phyloP scores from a whole-genome alignment of 345 rosid species.

The Schrenkiella parvula region DNA sequence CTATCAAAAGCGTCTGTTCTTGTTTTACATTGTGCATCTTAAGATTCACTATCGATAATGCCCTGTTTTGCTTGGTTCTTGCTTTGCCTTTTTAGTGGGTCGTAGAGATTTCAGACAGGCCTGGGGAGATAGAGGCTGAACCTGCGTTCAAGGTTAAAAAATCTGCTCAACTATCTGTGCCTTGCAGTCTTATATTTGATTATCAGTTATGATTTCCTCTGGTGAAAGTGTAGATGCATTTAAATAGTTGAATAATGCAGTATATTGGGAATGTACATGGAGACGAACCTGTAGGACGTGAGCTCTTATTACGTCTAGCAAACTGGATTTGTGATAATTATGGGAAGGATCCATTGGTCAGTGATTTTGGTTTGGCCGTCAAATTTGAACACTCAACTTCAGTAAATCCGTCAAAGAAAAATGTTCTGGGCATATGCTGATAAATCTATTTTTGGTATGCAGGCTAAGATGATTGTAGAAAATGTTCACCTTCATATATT shows the following conservation, averaged over 20 bases:
- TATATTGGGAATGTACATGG: constrained; percentile 95
- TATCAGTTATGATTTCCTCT: not conserved
- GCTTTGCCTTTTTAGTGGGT: constrained; percentile 60
- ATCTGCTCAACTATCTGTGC: not conserved
- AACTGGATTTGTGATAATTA: constrained; percentile 95
- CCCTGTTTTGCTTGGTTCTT: constrained; percentile 1
- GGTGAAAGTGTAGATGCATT: not conserved
- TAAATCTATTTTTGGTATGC: constrained; percentile 19
- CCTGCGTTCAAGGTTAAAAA: constrained; percentile 91
- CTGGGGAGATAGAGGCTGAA: constrained; percentile 77
- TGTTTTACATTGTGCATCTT: not conserved
- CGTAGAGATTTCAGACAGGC: constrained; percentile 90
- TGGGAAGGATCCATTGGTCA: constrained; percentile 71
- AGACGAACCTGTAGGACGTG: constrained; percentile 96
- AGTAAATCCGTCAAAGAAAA: not conserved
- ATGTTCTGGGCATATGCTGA: not conserved
- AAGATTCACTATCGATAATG: not conserved
- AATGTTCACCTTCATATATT: constrained; percentile 88
- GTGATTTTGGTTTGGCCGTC: not conserved
- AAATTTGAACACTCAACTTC: not conserved
- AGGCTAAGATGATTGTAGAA: constrained; percentile 74
- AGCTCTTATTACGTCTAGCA: constrained; percentile 69
- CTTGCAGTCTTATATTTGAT: not conserved
- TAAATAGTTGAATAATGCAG: constrained; percentile 39
- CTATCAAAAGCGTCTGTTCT: not conserved